A percentile compares a stretch with the other conserved stretches of the same genome.
Evolutionary conservation across 768 basidiomycete genomes (phyloP).

Genomic region (Russula compacta): DNA sequence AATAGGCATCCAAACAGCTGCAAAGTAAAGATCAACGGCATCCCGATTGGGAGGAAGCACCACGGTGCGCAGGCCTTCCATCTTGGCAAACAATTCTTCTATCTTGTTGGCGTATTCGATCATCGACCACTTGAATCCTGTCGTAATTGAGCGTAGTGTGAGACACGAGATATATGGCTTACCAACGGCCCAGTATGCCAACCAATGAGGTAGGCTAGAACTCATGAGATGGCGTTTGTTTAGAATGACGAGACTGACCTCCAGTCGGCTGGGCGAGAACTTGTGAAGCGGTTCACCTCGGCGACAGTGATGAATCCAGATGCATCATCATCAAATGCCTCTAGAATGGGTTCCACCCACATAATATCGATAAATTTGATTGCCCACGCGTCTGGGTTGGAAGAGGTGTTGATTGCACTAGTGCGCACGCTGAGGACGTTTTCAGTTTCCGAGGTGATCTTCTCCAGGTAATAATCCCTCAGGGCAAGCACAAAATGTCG

Average conservation of each 20-base stretch:
- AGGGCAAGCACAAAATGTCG: conserved; percentile 23
- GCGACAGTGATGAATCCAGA: conserved; percentile 28
- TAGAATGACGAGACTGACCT: conserved; percentile 12
- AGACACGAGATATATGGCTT: background rate
- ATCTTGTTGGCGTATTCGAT: conserved; percentile 14
- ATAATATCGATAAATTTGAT: conserved; percentile 21
- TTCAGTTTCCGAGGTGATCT: conserved; percentile 2
- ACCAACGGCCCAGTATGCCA: conserved; percentile 27
- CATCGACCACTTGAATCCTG: conserved; percentile 9
- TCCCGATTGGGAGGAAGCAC: conserved; percentile 13
- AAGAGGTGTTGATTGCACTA: background rate
- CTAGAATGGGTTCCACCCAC: conserved; percentile 23
- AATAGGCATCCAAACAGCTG: background rate
- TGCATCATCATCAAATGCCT: conserved; percentile 29
- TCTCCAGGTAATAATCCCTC: conserved; percentile 27
- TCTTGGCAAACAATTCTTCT: conserved; percentile 10
- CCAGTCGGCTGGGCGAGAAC: conserved; percentile 23
- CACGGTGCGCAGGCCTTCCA: conserved; percentile 4
- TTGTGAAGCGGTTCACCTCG: background rate
- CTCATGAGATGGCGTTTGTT: background rate
- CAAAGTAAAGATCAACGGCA: background rate
- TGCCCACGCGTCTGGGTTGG: conserved; percentile 24
- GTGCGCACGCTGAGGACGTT: background rate
- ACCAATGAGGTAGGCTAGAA: conserved; percentile 25
- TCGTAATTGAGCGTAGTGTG: too few species aligned